Percentiles rank a stretch among this genome's conserved stretches.
Conservation (phyloP, 257 asterid genomes). For the Voacanga thouarsii region DNA sequence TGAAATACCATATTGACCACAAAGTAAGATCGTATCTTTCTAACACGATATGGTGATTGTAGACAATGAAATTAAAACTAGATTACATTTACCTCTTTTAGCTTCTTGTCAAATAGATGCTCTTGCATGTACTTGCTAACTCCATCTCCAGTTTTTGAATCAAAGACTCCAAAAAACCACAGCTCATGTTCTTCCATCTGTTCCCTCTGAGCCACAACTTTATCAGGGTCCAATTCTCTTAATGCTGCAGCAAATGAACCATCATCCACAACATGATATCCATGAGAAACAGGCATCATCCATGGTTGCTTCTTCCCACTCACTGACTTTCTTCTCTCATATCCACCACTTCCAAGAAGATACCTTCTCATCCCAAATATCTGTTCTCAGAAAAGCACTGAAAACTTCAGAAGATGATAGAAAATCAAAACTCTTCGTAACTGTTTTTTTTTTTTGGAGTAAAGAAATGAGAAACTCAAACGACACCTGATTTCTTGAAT, state of each 20-base stretch:
- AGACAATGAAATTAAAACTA: no score
- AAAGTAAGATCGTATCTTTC: no score
- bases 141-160: constrained; percentile 35
- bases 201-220: constrained; percentile 48
- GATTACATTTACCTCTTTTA: constrained; percentile 33
- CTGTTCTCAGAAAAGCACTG: constrained; percentile 20
- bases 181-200: constrained; percentile 39
- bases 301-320: constrained; percentile 33
- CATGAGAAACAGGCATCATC: constrained; percentile 48
- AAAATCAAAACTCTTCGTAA: no score
- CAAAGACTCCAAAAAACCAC: constrained; percentile 61
- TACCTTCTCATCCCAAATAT: constrained; percentile 29
- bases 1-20: no score
- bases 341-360: constrained; percentile 25
- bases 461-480: background rate
- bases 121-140: constrained; percentile 46
- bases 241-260: constrained; percentile 5
- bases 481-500: background rate
- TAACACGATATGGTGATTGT: background rate
- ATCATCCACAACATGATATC: constrained; percentile 32
- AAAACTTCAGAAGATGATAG: no score
- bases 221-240: constrained; percentile 19
- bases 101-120: constrained; percentile 42
- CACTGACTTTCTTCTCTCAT: constrained; percentile 16
- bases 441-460: no score